A percentile compares a stretch with the other conserved stretches of the same genome.
Evolutionary conservation across 2,329 filamentous ascomycete genomes (phyloP).

Genomic region (Fusarium graminum): DNA sequence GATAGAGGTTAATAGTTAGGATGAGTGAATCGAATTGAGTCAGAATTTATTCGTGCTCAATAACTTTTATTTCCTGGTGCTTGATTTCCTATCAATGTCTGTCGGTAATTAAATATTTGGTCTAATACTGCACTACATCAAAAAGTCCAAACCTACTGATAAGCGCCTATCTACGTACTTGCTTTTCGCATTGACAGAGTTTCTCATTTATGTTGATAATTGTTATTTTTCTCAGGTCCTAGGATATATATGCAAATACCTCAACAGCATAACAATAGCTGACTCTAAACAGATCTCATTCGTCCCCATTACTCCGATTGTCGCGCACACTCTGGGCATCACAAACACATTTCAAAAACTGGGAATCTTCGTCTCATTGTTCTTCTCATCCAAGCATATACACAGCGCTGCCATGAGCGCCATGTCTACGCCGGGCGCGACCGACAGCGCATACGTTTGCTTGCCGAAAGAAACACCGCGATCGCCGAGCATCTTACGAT

Average conservation of each 20-base stretch:
- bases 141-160: no score
- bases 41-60: neutral
- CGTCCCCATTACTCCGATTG: neutral
- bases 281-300: neutral
- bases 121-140: no score
- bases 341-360: neutral
- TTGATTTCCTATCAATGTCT: neutral
- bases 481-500: constrained; percentile 68
- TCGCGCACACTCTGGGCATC: constrained; percentile 17
- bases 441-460: constrained; percentile 74
- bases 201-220: no score
- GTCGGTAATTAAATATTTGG: no score
- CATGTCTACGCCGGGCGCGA: constrained; percentile 75
- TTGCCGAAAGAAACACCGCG: constrained; percentile 70
- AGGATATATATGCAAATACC: neutral
- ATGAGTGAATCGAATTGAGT: neutral
- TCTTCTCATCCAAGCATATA: constrained; percentile 76
- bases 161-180: no score
- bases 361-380: no score
- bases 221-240: no score
- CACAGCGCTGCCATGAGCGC: constrained; percentile 75
- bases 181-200: no score
- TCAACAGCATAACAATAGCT: neutral
- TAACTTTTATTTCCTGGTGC: neutral
- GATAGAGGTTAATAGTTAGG: neutral